phyloP scores from a whole-genome alignment of 2,329 filamentous ascomycete species.

The Plenodomus biglobosus region DNA sequence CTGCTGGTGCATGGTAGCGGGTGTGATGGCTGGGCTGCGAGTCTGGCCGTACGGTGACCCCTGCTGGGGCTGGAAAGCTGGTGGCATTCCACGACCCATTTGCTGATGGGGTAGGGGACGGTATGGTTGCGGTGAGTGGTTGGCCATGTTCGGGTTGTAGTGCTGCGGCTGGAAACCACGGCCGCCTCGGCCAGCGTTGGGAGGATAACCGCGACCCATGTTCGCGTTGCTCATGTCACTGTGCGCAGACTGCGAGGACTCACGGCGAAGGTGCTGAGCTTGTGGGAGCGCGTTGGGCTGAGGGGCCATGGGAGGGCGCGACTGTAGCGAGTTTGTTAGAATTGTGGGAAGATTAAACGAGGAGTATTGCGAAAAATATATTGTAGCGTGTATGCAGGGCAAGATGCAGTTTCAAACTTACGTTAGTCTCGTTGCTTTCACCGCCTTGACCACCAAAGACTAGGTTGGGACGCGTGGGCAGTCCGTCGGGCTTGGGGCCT shows the following conservation, averaged over 20 bases:
- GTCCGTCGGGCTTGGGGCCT: constrained; percentile 74
- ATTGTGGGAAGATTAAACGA: constrained; percentile 4
- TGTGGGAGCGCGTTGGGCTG: constrained; percentile 53
- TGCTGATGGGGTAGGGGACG: constrained; percentile 55
- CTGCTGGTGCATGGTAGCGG: constrained; percentile 67
- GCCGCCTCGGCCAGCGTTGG: constrained; percentile 52
- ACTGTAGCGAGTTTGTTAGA: constrained; percentile 50
- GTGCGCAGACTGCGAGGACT: constrained; percentile 82
- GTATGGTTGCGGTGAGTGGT: constrained; percentile 56
- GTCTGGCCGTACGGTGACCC: constrained; percentile 63
- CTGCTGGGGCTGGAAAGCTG: constrained; percentile 55
- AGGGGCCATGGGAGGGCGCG: constrained; percentile 65
- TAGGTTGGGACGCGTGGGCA: constrained; percentile 70
- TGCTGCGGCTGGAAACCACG: constrained; percentile 52
- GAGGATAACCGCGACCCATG: constrained; percentile 46
- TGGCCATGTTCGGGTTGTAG: constrained; percentile 50
- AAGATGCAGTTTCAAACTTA: constrained; percentile 54
- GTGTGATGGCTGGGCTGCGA: constrained; percentile 58
- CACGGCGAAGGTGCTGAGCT: constrained; percentile 77
- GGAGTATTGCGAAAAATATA: neutral
- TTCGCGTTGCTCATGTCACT: constrained; percentile 67
- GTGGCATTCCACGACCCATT: constrained; percentile 55
- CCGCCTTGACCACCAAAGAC: constrained; percentile 80
- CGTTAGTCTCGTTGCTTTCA: constrained; percentile 67
- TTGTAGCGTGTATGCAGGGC: constrained; percentile 2